Base-by-base conservation (phyloP, 1,284 basidiomycete genomes). In the Cryptococcus sp. region DNA sequence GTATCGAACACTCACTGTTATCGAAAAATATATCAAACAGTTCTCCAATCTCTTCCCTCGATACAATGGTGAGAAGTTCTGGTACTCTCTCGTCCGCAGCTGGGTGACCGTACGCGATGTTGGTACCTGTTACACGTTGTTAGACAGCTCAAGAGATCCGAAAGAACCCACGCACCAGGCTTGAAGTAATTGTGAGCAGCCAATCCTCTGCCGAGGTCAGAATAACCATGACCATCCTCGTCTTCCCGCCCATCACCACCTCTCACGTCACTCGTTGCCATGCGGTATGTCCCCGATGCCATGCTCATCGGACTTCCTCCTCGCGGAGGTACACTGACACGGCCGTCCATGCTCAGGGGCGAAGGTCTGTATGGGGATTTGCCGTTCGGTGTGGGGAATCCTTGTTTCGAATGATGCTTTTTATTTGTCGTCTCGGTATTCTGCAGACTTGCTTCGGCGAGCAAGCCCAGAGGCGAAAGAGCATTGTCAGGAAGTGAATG, bases 181-280 rank as follows among this genome's bases (percentile, higher is more conserved):
- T 91, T 93, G 81, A 98, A 99, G 78, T 96, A 99, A 59, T 89
- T 86, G 62, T 89, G 87, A 59, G 88, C 91, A 0, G 93, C 94
- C 8, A 97, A 89, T 70, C 62, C 74, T 23, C 59, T 51, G 17
- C 67, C 63, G 5, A 66, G 67, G 2, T 58, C 49, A 6, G 40
- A 47, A 26, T 55, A 55, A 1, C 34, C 50, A 1, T 51, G 47
- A 10, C 38, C 55, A 4, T 63, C 57, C 8, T 61, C 64, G 3
- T 65, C 66, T 6, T 67, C 67, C 6, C 54, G 62, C 0, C 58
- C 61, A 23, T 55, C 57, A 19, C 64, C 63, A 7, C 71, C 68
- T 23, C 69, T 50, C 17, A 75, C 62, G 61, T 73, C 74, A 48
- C 73, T 75, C 23, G 69, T 72, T n/a, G 72, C 66, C 37, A 67